phyloP scores from a whole-genome alignment of 179 eudicot species.

The Vitellaria paradoxa region DNA sequence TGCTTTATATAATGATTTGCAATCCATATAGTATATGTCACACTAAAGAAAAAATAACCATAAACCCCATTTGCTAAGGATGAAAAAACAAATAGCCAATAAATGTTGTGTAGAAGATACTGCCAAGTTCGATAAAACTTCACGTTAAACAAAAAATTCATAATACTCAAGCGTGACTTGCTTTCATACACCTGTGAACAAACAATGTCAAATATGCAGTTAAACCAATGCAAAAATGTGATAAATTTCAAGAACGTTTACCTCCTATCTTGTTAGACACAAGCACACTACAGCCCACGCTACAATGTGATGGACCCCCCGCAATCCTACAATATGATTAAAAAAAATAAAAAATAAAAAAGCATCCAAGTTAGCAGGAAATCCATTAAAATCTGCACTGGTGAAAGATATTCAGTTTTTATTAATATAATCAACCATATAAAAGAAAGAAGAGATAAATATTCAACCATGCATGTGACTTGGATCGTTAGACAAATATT shows the following conservation, averaged over 20 bases:
- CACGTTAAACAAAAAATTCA: background rate
- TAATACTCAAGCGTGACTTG: no score
- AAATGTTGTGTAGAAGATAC: no score
- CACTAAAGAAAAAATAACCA: background rate
- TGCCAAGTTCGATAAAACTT: no score
- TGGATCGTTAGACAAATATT: background rate
- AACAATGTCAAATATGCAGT: background rate
- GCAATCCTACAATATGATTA: slow-evolving; percentile 52
- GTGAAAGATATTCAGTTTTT: background rate
- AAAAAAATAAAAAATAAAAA: background rate
- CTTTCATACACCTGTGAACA: background rate
- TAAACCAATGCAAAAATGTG: background rate
- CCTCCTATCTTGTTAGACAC: slow-evolving; percentile 69
- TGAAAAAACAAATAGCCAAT: no score
- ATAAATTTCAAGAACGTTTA: slow-evolving; percentile 17
- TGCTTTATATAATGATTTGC: background rate
- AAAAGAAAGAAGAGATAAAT: background rate
- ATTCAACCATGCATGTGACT: background rate
- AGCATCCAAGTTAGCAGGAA: slow-evolving; percentile 16
- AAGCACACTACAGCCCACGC: slow-evolving; percentile 88
- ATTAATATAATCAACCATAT: background rate
- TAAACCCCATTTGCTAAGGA: background rate
- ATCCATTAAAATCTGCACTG: background rate
- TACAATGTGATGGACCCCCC: slow-evolving; percentile 82
- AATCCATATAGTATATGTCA: background rate